A percentile compares a stretch with the other conserved stretches of the same genome.
Evolutionary conservation across 2,329 filamentous ascomycete species (phyloP).

Genomic region (Dothidotthia symphoricarpi): DNA sequence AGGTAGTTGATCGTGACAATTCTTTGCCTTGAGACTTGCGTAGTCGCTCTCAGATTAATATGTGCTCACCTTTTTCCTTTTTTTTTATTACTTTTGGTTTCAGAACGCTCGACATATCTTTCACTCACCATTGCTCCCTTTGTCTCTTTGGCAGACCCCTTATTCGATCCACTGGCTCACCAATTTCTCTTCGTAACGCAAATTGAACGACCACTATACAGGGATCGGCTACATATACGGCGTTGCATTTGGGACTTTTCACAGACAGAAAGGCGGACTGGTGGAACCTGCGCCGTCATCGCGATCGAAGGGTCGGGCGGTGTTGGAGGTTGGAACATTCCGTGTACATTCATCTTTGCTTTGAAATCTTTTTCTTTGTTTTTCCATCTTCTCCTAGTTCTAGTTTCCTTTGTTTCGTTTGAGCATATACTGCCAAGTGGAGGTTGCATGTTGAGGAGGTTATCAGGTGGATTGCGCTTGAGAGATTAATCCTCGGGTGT

Average conservation of each 20-base stretch:
- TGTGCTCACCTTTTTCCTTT: slow-evolving; percentile 15
- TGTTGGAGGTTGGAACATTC: slow-evolving; percentile 22
- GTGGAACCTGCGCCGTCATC: slow-evolving; percentile 30
- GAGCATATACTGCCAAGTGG: slow-evolving; percentile 17
- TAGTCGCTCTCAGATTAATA: slow-evolving; percentile 25
- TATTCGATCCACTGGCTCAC: slow-evolving; percentile 17
- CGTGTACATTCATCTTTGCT: slow-evolving; percentile 16
- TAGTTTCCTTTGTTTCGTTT: slow-evolving; percentile 19
- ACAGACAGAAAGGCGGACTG: slow-evolving; percentile 34
- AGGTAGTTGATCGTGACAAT: slow-evolving; percentile 16
- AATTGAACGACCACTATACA: slow-evolving; percentile 37
- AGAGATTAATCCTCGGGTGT: slow-evolving; percentile 19
- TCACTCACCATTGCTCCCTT: slow-evolving; percentile 14
- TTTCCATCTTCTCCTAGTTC: slow-evolving; percentile 14
- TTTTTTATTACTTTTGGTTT: slow-evolving; percentile 27
- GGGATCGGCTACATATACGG: slow-evolving; percentile 32
- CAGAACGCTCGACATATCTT: slow-evolving; percentile 28
- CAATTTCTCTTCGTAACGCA: slow-evolving; percentile 36
- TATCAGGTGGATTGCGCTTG: slow-evolving; percentile 4
- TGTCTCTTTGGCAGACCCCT: slow-evolving; percentile 15
- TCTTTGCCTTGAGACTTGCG: slow-evolving; percentile 27
- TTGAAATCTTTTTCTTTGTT: slow-evolving; percentile 11
- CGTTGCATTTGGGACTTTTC: slow-evolving; percentile 33
- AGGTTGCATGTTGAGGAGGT: slow-evolving; percentile 13
- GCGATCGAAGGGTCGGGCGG: slow-evolving; percentile 15